These are phyloP conservation scores for Trifolium dubium DNA, from an alignment of 306 rosid species.

Conservation along the genomic window DNA sequence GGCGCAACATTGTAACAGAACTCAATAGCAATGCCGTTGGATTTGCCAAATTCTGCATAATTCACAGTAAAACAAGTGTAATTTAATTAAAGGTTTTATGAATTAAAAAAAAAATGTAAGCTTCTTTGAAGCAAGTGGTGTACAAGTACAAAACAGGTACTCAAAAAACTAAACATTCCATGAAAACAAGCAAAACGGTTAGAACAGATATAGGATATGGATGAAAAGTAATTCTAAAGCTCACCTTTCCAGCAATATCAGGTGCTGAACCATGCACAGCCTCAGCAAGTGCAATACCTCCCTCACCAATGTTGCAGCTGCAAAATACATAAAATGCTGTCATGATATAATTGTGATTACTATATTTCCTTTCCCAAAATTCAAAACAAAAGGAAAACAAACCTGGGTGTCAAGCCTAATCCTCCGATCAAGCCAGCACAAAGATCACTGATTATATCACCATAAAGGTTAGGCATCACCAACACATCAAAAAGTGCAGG, in stretches of 20 bases:
- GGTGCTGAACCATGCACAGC: slow-evolving; percentile 99
- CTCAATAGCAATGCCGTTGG: slow-evolving; percentile 96
- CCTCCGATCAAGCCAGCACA: slow-evolving; percentile 99
- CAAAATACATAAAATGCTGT: slow-evolving; percentile 34
- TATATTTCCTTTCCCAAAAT: slow-evolving; percentile 7
- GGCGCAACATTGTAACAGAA: slow-evolving; percentile 84
- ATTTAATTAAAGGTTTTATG: background rate
- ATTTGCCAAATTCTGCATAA: slow-evolving; percentile 83
- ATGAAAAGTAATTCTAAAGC: slow-evolving; percentile 23
- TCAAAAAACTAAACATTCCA: slow-evolving; percentile 1
- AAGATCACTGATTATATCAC: slow-evolving; percentile 98
- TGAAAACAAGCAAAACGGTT: slow-evolving; percentile 7
- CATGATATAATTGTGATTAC: slow-evolving; percentile 23
- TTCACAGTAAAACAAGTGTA: slow-evolving; percentile 32
- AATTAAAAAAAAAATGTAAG: background rate
- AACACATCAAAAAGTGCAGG: slow-evolving; percentile 93
- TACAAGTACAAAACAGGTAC: slow-evolving; percentile 2
- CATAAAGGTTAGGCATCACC: slow-evolving; percentile 99
- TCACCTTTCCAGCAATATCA: slow-evolving; percentile 99
- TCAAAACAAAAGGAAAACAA: background rate
- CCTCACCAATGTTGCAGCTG: slow-evolving; percentile 98
- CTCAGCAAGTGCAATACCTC: slow-evolving; percentile 99
- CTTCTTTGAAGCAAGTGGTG: background rate
- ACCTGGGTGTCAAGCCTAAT: slow-evolving; percentile 97
- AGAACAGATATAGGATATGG: slow-evolving; percentile 16